Evolutionary conservation across 192 early-diverging fungal species (phyloP).

Genomic region (Chytriomyces confervae): DNA sequence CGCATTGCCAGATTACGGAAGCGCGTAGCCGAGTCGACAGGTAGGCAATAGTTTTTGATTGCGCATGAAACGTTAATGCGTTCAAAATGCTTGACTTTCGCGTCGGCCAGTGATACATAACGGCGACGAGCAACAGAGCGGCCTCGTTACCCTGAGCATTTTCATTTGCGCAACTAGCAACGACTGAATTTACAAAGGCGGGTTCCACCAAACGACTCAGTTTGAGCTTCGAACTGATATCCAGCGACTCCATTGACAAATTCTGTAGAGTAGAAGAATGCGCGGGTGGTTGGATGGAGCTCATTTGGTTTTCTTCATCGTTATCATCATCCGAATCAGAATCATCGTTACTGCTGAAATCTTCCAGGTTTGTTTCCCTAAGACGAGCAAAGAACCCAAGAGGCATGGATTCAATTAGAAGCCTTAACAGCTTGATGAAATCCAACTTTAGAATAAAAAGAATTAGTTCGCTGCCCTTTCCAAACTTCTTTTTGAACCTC

Average conservation of each 20-base stretch:
- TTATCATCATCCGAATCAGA: neutral
- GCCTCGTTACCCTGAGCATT: slow-evolving; percentile 43
- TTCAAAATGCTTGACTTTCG: slow-evolving; percentile 61
- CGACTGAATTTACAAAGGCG: slow-evolving; percentile 11
- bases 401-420: slow-evolving; percentile 1
- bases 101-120: slow-evolving; percentile 64
- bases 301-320: neutral
- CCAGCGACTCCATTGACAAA: neutral
- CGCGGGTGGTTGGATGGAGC: neutral
- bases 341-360: neutral
- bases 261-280: neutral
- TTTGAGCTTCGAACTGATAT: neutral
- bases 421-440: neutral
- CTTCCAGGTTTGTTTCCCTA: neutral
- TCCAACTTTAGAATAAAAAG: neutral
- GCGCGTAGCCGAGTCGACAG: slow-evolving; percentile 1
- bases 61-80: slow-evolving; percentile 53
- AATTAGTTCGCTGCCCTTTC: neutral
- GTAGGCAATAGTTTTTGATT: slow-evolving; percentile 38
- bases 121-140: slow-evolving; percentile 55
- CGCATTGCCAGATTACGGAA: neutral
- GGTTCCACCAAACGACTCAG: neutral
- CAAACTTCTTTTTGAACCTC: neutral
- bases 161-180: slow-evolving; percentile 47
- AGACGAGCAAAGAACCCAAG: neutral